Evolutionary conservation across 345 rosid genomes (phyloP).

Genomic region (Eucalyptus viminalis): DNA sequence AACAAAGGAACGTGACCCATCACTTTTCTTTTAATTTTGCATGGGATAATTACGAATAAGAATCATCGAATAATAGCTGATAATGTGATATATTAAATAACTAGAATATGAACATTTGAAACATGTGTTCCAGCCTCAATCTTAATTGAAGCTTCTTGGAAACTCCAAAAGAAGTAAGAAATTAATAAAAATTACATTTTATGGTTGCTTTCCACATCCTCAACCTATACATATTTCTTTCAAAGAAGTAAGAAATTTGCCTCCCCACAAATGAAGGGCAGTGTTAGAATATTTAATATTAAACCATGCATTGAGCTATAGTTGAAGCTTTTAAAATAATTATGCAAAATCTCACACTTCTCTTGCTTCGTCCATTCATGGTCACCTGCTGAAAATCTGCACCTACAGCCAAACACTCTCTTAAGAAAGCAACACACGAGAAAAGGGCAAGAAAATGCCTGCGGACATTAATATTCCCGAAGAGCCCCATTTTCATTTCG

Average conservation of each 20-base stretch:
- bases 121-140: neutral
- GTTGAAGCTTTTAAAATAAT: no score
- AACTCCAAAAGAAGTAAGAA: neutral
- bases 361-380: neutral
- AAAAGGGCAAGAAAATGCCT: neutral
- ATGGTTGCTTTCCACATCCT: neutral
- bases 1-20: neutral
- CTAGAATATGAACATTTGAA: neutral
- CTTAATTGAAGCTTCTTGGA: neutral
- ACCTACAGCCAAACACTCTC: neutral
- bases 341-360: neutral
- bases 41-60: neutral
- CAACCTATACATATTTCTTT: neutral
- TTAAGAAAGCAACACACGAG: neutral
- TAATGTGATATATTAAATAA: neutral
- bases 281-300: no score
- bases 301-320: no score
- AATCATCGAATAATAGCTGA: neutral
- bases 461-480: neutral
- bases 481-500: neutral
- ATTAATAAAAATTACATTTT: neutral
- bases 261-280: accelerated
- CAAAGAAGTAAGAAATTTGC: no score
- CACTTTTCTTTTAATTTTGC: neutral
- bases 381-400: neutral